These are phyloP conservation scores for Medicago lupulina DNA, from an alignment of 306 rosid genomes.

Conservation along the genomic window DNA sequence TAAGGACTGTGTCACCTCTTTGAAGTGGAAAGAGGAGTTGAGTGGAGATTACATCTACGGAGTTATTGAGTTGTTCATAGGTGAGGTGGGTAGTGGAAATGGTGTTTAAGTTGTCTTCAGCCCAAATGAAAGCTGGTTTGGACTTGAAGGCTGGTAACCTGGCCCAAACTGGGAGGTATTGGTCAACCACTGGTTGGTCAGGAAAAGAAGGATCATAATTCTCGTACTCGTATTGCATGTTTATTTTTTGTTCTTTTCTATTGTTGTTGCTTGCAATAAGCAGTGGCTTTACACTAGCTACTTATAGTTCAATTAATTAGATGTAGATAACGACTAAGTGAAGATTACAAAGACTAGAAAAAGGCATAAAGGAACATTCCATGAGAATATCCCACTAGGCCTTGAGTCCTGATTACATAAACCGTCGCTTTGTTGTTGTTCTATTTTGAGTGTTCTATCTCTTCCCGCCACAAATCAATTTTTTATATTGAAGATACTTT, in stretches of 20 bases:
- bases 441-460: not conserved
- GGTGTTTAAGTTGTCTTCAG: conserved; percentile 36
- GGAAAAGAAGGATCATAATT: conserved; percentile 83
- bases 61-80: conserved; percentile 63
- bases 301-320: conserved; percentile 44
- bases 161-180: conserved; percentile 77
- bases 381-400: conserved; percentile 55
- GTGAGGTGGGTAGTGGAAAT: conserved; percentile 48
- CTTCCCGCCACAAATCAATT: not conserved
- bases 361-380: conserved; percentile 56
- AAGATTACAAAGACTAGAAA: conserved; percentile 38
- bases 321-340: conserved; percentile 1
- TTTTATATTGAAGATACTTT: not conserved
- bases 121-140: conserved; percentile 85
- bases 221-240: conserved; percentile 57
- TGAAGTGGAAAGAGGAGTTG: conserved; percentile 48
- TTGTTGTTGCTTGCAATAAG: not conserved
- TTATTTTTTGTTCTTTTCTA: not conserved
- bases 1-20: conserved; percentile 58
- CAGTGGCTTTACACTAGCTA: not conserved
- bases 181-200: conserved; percentile 83
- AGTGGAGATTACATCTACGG: conserved; percentile 53
- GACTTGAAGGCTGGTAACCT: conserved; percentile 63
- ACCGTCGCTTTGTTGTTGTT: conserved; percentile 37
- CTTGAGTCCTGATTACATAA: not conserved